Evolutionary conservation across 768 basidiomycete species (phyloP), one percentile per base, ranked within the genome.

Genomic region (Filobasidium floriforme): DNA sequence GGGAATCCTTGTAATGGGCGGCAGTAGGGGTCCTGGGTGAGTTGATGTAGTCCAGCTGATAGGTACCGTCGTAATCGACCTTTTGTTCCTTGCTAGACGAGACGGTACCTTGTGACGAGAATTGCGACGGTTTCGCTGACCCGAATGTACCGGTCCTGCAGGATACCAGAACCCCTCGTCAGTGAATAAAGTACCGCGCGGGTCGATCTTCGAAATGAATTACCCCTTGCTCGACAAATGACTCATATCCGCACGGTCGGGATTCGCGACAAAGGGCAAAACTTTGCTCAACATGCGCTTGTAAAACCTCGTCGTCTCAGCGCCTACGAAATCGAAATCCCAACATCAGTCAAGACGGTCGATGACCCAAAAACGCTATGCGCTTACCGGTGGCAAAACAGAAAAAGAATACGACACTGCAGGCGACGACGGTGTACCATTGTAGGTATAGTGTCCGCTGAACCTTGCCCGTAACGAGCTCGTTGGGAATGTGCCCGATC

Each of bases 361-460:
- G 46, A 49, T n/a, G n/a, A n/a, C n/a, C n/a, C n/a, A n/a, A n/a
- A n/a, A n/a, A n/a, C 46, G 46, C 14, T 44, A 3, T 9, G 32
- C 14, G 68, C 76, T 66, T 51, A 77, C 76, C 72, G 9, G 75
- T 76, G 7, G 73, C 75, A 67, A 77, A 77, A 66, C 75, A 77
- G 37, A 74, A 60, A 65, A 77, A 73, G 68, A 77, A 76, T 54
- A 76, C 67, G 52, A 71, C 67, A 44, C 68, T 70, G 65, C 76
- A 77, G 4, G 72, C 75, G 24, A 73, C 63, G 40, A 76, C 73
- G 7, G 75, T 76, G 67, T 73, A 77, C 63, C 67, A 76, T 26
- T 70, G 70, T 2, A 77, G 67, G 32, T 63, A 43, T 40, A 74
- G 59, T 5, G 72, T 65, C 22, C 68, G 46, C 54, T 61, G 52